Evolutionary conservation across 2,329 filamentous ascomycete genomes (phyloP).

Genomic region (Colletotrichum ledebouriae): DNA sequence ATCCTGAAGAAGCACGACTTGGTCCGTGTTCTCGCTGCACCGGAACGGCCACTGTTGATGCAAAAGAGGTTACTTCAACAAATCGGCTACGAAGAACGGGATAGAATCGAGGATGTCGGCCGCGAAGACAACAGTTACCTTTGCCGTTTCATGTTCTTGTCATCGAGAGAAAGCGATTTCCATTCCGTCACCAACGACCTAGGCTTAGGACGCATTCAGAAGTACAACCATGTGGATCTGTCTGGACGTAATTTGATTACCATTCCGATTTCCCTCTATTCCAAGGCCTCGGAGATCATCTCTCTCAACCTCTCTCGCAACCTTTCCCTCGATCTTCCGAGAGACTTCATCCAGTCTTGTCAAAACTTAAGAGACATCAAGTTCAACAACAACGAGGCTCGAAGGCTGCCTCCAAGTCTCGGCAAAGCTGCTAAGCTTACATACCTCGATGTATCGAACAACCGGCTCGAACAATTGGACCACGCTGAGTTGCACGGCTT

Average conservation of each 20-base stretch:
- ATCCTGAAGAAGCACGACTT: constrained; percentile 94
- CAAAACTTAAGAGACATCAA: constrained; percentile 94
- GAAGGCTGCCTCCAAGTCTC: constrained; percentile 86
- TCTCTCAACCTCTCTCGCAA: constrained; percentile 95
- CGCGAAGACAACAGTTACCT: constrained; percentile 98
- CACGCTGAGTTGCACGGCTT: constrained; percentile 85
- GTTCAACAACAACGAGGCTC: constrained; percentile 93
- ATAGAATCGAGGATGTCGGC: constrained; percentile 92
- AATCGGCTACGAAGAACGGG: constrained; percentile 88
- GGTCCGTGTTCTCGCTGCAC: constrained; percentile 81
- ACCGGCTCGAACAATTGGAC: constrained; percentile 87
- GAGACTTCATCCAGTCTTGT: constrained; percentile 96
- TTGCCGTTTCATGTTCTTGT: constrained; percentile 94
- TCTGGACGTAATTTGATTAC: constrained; percentile 91
- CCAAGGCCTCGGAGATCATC: constrained; percentile 91
- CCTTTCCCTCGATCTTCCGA: constrained; percentile 89
- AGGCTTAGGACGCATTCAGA: constrained; percentile 84
- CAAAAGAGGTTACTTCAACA: constrained; percentile 93
- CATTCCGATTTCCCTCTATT: constrained; percentile 94
- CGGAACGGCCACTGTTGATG: constrained; percentile 88
- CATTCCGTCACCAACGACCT: constrained; percentile 77
- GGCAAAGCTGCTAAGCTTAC: constrained; percentile 85
- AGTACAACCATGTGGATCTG: constrained; percentile 94
- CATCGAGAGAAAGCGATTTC: constrained; percentile 87
- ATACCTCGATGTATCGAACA: constrained; percentile 95